Evolutionary conservation across 1,284 basidiomycete genomes (phyloP).

Genomic region (Heterobasidion occidentale): DNA sequence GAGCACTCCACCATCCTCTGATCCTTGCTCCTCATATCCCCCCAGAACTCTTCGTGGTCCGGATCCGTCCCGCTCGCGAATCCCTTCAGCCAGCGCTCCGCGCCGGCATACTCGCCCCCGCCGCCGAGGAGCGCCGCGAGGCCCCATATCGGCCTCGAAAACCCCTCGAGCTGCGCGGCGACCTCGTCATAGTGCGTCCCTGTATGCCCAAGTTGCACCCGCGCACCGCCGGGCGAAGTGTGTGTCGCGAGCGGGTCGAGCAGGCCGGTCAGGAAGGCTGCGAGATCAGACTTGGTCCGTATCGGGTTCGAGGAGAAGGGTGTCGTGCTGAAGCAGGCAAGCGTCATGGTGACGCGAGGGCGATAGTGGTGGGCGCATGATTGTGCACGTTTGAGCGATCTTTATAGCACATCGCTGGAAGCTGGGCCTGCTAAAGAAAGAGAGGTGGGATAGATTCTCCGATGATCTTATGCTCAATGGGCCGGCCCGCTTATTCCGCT

Average conservation of each 20-base stretch:
- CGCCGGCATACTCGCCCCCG: conserved; percentile 47
- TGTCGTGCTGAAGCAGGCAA: conserved; percentile 16
- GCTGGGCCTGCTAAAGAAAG: no score
- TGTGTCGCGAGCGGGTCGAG: conserved; percentile 62
- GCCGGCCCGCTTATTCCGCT: no score
- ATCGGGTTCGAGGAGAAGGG: conserved; percentile 53
- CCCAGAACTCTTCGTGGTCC: conserved; percentile 65
- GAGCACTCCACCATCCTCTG: conserved; percentile 81
- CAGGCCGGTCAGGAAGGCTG: conserved; percentile 44
- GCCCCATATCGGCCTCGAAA: conserved; percentile 73
- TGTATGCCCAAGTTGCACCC: conserved; percentile 63
- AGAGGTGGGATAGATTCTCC: no score
- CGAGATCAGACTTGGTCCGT: conserved; percentile 49
- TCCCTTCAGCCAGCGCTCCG: conserved; percentile 56
- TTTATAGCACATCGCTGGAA: no score
- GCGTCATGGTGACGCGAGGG: neutral
- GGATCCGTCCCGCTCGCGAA: conserved; percentile 64
- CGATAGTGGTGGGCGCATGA: no score
- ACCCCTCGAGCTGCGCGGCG: conserved; percentile 71
- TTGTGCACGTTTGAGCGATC: no score
- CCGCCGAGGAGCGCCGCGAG: conserved; percentile 60
- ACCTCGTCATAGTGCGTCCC: conserved; percentile 71
- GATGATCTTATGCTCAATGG: no score
- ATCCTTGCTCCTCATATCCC: conserved; percentile 65
- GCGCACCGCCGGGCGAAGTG: conserved; percentile 66